phyloP scores from a whole-genome alignment of 495 filamentous ascomycete species.

The Daldinia decipiens region DNA sequence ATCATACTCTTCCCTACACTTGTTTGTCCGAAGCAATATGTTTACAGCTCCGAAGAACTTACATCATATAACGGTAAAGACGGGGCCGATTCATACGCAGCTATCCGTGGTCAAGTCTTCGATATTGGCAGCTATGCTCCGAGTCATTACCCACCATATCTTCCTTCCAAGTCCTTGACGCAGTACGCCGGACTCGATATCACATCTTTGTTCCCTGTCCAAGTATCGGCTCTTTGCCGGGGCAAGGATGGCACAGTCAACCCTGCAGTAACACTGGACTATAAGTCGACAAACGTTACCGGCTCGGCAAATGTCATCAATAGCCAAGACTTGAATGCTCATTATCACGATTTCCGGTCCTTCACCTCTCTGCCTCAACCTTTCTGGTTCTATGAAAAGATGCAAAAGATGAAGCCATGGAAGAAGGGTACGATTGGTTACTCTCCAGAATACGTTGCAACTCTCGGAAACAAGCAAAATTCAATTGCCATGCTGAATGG shows the following conservation, averaged over 20 bases:
- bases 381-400: constrained; percentile 91
- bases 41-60: constrained; percentile 84
- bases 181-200: constrained; percentile 89
- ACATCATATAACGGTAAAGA: constrained; percentile 77
- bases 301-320: constrained; percentile 71
- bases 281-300: constrained; percentile 78
- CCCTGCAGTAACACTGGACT: constrained; percentile 80
- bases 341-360: constrained; percentile 93
- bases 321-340: constrained; percentile 73
- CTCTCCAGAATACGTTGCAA: constrained; percentile 77
- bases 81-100: constrained; percentile 69
- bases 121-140: constrained; percentile 79
- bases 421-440: constrained; percentile 92
- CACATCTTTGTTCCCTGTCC: constrained; percentile 88
- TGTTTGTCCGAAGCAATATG: constrained; percentile 90
- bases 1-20: constrained; percentile 85
- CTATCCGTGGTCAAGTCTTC: constrained; percentile 90
- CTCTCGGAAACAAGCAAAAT: constrained; percentile 69
- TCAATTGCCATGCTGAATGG: constrained; percentile 83
- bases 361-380: constrained; percentile 82
- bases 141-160: constrained; percentile 77
- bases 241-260: constrained; percentile 71
- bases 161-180: constrained; percentile 71
- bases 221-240: constrained; percentile 91
- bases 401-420: constrained; percentile 79